These are phyloP conservation scores for Penicillium psychrosexuale DNA, from an alignment of 2,329 filamentous ascomycete species.

Conservation along the genomic window DNA sequence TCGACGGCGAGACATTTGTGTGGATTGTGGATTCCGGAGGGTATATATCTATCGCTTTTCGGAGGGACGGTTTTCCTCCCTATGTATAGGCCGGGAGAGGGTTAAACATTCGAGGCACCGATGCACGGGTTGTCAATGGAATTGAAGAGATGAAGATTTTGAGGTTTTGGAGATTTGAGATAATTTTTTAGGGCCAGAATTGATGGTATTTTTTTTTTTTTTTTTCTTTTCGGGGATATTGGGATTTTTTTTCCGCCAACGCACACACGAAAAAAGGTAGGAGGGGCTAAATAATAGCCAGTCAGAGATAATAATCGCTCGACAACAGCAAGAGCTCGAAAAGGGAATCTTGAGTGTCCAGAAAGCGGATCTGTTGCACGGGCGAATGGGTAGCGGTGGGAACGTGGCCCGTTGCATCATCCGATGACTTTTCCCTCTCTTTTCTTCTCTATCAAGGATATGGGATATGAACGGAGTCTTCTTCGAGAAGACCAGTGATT, in stretches of 20 bases:
- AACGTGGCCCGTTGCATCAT: conserved; percentile 6
- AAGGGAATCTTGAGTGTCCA: conserved; percentile 18
- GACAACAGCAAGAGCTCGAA: conserved; percentile 16
- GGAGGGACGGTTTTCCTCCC: not conserved
- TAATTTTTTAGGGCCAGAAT: not conserved
- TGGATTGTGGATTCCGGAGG: conserved; percentile 7
- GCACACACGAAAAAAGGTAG: conserved; percentile 12
- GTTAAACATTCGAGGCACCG: not conserved
- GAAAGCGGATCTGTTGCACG: conserved; percentile 13
- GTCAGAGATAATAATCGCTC: conserved; percentile 10
- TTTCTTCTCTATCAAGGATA: not conserved
- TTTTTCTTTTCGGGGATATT: conserved; percentile 4
- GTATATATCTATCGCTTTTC: not conserved
- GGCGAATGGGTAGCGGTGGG: conserved; percentile 6
- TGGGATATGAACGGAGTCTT: not conserved
- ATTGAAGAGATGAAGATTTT: not conserved
- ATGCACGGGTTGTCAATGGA: not conserved
- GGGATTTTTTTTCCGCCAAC: not conserved
- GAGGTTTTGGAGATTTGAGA: not conserved
- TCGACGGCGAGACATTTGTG: conserved; percentile 35
- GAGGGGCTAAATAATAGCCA: conserved; percentile 17
- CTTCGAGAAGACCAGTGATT: not conserved
- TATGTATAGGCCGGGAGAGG: conserved; percentile 9
- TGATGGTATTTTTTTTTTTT: not conserved
- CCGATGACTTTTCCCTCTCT: not conserved